Evolutionary conservation across 2,329 filamentous ascomycete genomes (phyloP), one percentile per base, ranked within the genome.

Genomic region (Cladophialophora psammophila): DNA sequence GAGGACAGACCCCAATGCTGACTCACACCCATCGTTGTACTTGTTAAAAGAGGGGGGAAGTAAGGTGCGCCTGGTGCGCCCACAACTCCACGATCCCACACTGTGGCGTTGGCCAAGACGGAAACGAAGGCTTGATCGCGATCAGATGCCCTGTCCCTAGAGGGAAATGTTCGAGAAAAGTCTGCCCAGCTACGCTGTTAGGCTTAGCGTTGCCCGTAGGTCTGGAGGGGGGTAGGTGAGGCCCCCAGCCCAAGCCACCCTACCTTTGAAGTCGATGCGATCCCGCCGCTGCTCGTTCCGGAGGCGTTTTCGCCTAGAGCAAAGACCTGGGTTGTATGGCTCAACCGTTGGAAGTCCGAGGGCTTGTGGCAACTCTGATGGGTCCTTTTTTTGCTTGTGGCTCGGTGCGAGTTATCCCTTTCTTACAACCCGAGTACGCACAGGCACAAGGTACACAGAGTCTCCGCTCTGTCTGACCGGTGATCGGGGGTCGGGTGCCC

Each of bases 21-120:
- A 61, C 48, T 54, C 58, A 60, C 59, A 40, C 45, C 34, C 26
- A 45, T 26, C 9, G 18, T 55, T 31, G 53, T 34, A 26, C 26
- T n/a, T 18, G 52, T n/a, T n/a, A 55, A 35, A 31, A 55, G n/a
- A 31, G 34, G 31, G n/a, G 48, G 45, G 48, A 42, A 61, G 26
- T 26, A 10, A 38, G 18, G 34, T 52, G 48, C 59, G 55, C 35
- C 34, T 6, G 36, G 26, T 26, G 31, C 34, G 45, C 59, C 48
- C 59, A 18, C 26, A 56, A 56, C 55, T 60, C 63, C 63, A 65
- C 63, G 63, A 65, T 65, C 56, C 63, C 38, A 65, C 63, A 55
- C 42, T 48, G 63, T 65, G 63, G 63, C 63, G 63, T 65, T 34
- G 20, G 61, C 54, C 42, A 45, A 48, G 60, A 10, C 36, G 35